These are phyloP conservation scores for Pythium utonaiense DNA, from an alignment of 352 stramenopile species.

Conservation along the genomic window DNA sequence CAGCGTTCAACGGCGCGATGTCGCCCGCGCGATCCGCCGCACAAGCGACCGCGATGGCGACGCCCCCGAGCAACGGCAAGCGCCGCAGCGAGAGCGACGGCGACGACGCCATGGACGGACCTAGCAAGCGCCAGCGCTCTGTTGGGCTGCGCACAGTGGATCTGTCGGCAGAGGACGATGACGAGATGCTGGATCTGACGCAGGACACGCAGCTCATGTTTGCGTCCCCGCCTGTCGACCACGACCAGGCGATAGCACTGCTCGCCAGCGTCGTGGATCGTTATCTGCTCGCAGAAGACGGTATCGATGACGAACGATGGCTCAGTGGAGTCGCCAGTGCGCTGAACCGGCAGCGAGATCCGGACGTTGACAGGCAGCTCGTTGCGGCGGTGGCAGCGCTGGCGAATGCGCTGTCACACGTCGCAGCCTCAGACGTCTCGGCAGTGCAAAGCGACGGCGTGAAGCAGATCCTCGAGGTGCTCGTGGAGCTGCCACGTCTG, in stretches of 20 bases:
- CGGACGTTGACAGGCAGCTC: slow-evolving; percentile 8
- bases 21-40: not conserved
- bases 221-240: not conserved
- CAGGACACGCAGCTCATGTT: slow-evolving; percentile 13
- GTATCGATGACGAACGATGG: slow-evolving; percentile 14
- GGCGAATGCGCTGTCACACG: slow-evolving; percentile 20
- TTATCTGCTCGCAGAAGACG: not conserved
- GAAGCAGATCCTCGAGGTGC: slow-evolving; percentile 18
- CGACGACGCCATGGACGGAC: slow-evolving; percentile 10
- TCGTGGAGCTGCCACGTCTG: slow-evolving; percentile 11
- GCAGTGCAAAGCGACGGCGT: slow-evolving; percentile 17
- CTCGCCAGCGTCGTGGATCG: not conserved
- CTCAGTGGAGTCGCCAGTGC: slow-evolving; percentile 6
- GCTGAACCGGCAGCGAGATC: slow-evolving; percentile 1
- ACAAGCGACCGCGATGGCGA: not conserved
- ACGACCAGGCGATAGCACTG: not conserved
- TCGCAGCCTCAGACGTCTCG: not conserved
- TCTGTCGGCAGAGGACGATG: slow-evolving; percentile 18
- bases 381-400: slow-evolving; percentile 14
- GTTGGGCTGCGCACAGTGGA: slow-evolving; percentile 10
- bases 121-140: slow-evolving; percentile 18
- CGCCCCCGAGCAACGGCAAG: slow-evolving; percentile 10
- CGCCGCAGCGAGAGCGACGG: slow-evolving; percentile 18
- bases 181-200: slow-evolving; percentile 15
- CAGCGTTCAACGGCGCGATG: not conserved